Evolutionary conservation across 768 basidiomycete species (phyloP).

Genomic region (Sarcodon sp.): DNA sequence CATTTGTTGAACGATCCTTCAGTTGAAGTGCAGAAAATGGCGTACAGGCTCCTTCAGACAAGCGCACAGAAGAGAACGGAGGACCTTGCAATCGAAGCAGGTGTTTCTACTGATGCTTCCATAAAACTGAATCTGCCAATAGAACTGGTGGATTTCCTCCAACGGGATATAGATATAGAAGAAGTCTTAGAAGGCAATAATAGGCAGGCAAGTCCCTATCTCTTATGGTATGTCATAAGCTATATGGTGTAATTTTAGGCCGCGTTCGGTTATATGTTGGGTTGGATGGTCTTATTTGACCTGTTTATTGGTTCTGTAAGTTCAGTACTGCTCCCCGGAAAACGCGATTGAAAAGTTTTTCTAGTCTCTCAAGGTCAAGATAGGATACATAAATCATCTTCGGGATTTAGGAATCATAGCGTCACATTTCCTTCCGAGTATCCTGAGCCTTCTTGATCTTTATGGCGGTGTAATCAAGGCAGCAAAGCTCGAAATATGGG

Average conservation of each 20-base stretch:
- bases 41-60: constrained; percentile 57
- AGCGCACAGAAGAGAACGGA: constrained; percentile 72
- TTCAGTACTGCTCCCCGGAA: constrained; percentile 2
- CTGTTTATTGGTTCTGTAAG: constrained; percentile 75
- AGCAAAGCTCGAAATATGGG: constrained; percentile 79
- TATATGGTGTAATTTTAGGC: constrained; percentile 12
- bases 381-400: constrained; percentile 79
- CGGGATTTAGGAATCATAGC: constrained; percentile 55
- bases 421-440: constrained; percentile 52
- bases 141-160: constrained; percentile 56
- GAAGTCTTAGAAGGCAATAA: constrained; percentile 24
- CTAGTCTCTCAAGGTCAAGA: constrained; percentile 81
- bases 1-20: constrained; percentile 60
- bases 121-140: constrained; percentile 45
- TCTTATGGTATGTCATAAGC: no score
- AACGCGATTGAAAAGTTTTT: not conserved
- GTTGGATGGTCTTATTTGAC: constrained; percentile 86
- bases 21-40: constrained; percentile 59
- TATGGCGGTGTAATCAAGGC: constrained; percentile 51
- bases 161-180: constrained; percentile 27
- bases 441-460: constrained; percentile 56
- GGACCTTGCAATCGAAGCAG: constrained; percentile 76
- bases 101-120: constrained; percentile 38
- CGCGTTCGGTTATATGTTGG: constrained; percentile 59
- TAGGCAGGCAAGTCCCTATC: constrained; percentile 16